phyloP scores from a whole-genome alignment of 257 asterid species.

The Przewalskia tangutica region DNA sequence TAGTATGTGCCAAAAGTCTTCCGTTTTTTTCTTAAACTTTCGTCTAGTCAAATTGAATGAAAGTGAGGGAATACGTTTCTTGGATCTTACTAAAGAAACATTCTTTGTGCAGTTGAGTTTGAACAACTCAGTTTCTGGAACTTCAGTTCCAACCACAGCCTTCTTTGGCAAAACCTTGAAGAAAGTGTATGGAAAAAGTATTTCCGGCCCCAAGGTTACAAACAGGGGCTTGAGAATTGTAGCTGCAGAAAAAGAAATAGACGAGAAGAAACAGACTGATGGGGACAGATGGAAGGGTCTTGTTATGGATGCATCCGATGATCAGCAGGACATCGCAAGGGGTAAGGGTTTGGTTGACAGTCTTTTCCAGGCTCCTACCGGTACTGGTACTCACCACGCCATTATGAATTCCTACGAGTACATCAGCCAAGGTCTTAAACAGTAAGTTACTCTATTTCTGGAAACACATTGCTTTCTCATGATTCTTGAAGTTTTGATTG shows the following conservation, averaged over 20 bases:
- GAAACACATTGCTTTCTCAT: neutral
- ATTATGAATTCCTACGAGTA: slow-evolving; percentile 34
- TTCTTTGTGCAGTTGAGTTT: slow-evolving; percentile 25
- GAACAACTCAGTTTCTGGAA: slow-evolving; percentile 16
- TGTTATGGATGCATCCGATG: slow-evolving; percentile 23
- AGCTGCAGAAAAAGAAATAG: slow-evolving; percentile 10
- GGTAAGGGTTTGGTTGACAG: slow-evolving; percentile 39
- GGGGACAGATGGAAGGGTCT: slow-evolving; percentile 35
- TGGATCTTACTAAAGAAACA: neutral
- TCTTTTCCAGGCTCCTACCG: slow-evolving; percentile 43
- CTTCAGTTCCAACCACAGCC: slow-evolving; percentile 18
- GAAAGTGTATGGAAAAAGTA: slow-evolving; percentile 7
- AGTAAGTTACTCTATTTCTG: slow-evolving; percentile 16
- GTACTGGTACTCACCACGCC: slow-evolving; percentile 31
- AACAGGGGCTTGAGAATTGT: slow-evolving; percentile 17
- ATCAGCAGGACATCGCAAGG: slow-evolving; percentile 42
- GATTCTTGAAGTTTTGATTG: neutral
- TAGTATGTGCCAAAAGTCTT: neutral
- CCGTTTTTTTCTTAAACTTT: neutral
- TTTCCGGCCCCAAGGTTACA: neutral
- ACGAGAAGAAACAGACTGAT: slow-evolving; percentile 17
- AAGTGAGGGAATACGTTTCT: neutral
- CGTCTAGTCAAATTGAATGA: neutral
- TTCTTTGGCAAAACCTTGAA: slow-evolving; percentile 25
- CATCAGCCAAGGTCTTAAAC: slow-evolving; percentile 31